Conservation (phyloP, 768 basidiomycete species). For the Russula sp. region DNA sequence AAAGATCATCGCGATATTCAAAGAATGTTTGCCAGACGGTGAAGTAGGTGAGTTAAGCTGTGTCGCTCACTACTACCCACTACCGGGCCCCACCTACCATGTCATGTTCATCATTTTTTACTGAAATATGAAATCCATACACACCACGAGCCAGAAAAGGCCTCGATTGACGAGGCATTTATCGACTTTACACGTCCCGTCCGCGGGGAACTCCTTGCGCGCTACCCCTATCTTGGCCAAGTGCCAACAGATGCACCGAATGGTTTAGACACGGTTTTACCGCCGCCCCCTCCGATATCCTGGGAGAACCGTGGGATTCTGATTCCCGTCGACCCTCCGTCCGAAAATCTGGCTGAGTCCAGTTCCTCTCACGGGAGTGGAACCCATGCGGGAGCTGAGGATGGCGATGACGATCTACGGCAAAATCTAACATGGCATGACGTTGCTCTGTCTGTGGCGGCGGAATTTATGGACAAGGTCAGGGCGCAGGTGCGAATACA, state of each 20-base stretch:
- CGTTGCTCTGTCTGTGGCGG: slow-evolving; percentile 83
- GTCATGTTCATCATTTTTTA: not conserved
- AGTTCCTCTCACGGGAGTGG: not conserved
- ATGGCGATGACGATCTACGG: slow-evolving; percentile 36
- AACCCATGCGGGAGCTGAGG: slow-evolving; percentile 1
- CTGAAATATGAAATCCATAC: not conserved
- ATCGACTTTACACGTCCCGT: slow-evolving; percentile 85
- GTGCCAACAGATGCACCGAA: slow-evolving; percentile 65
- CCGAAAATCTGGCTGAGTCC: slow-evolving; percentile 22
- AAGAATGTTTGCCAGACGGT: slow-evolving; percentile 69
- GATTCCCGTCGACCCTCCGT: slow-evolving; percentile 50
- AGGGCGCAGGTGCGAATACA: slow-evolving; percentile 62
- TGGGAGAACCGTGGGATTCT: slow-evolving; percentile 64
- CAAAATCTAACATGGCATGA: slow-evolving; percentile 85
- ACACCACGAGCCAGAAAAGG: slow-evolving; percentile 64
- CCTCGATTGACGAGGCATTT: slow-evolving; percentile 96
- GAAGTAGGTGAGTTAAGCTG: slow-evolving; percentile 63
- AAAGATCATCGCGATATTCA: slow-evolving; percentile 83
- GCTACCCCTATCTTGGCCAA: slow-evolving; percentile 71
- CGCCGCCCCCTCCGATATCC: slow-evolving; percentile 59
- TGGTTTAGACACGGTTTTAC: slow-evolving; percentile 75
- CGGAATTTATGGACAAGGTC: slow-evolving; percentile 78
- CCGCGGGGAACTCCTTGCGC: slow-evolving; percentile 66
- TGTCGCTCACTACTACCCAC: not conserved
- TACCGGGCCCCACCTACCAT: too few species aligned